Conservation (phyloP, 176 grass and related monocot genomes). For the Poa pratensis region DNA sequence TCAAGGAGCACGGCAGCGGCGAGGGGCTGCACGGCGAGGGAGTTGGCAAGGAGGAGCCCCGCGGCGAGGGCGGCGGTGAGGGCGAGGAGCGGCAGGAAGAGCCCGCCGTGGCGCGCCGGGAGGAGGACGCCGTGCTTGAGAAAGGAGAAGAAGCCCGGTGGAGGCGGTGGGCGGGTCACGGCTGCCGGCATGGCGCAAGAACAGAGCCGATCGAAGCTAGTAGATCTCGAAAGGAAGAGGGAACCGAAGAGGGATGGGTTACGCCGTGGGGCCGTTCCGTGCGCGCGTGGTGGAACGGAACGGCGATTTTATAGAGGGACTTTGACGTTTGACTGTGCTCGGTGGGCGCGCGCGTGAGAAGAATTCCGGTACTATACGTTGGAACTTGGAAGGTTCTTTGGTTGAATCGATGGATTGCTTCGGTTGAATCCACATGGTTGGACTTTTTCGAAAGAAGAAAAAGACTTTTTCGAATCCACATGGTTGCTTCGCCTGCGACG, state of each 20-base stretch:
- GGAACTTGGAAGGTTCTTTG: not conserved
- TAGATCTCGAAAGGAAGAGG: not conserved
- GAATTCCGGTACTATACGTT: not conserved
- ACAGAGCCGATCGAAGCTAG: not conserved
- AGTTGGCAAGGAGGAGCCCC: conserved; percentile 49
- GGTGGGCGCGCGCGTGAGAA: not conserved
- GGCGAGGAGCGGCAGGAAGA: conserved; percentile 47
- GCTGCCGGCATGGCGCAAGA: conserved; percentile 36
- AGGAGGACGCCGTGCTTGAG: conserved; percentile 47
- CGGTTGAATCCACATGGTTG: too few relatives aligned
- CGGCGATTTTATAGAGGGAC: not conserved
- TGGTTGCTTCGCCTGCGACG: too few relatives aligned
- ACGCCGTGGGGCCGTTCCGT: not conserved
- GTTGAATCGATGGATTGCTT: not conserved
- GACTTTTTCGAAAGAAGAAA: too few relatives aligned
- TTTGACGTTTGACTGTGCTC: not conserved
- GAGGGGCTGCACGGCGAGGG: conserved; percentile 52
- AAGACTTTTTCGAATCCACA: too few relatives aligned
- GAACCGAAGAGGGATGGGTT: not conserved
- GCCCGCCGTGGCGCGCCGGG: conserved; percentile 4
- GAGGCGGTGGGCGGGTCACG: not conserved
- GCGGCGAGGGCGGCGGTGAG: conserved; percentile 40
- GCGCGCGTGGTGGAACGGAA: not conserved
- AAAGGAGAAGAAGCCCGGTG: conserved; percentile 38
- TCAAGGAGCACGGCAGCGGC: conserved; percentile 32